A percentile compares a stretch with the other conserved stretches of the same genome.
Conservation (phyloP, 2,329 filamentous ascomycete genomes). For the Aspergillus floridensis region DNA sequence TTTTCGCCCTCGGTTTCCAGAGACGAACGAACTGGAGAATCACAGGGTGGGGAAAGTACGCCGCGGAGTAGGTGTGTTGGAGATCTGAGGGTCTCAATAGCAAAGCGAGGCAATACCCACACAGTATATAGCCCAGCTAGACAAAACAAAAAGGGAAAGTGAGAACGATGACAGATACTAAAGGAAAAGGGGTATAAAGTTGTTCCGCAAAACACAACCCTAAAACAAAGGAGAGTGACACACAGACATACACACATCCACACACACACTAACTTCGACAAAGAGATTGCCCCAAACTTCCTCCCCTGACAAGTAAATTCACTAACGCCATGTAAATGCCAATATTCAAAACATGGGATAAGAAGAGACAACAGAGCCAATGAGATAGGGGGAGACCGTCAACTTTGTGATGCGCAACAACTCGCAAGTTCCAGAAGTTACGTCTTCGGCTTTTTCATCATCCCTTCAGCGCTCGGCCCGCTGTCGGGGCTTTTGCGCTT, state of each 20-base stretch:
- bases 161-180: neutral
- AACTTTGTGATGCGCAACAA: neutral
- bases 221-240: constrained; percentile 10
- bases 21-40: too few species aligned
- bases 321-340: constrained; percentile 22
- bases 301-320: constrained; percentile 10
- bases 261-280: neutral
- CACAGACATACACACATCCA: neutral
- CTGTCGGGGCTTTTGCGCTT: constrained; percentile 46
- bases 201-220: constrained; percentile 8
- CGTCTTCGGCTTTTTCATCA: constrained; percentile 42
- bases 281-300: constrained; percentile 11
- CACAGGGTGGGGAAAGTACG: too few species aligned
- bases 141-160: neutral
- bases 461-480: constrained; percentile 30
- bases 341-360: constrained; percentile 13
- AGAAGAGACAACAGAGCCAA: neutral
- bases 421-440: constrained; percentile 14
- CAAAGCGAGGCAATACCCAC: neutral
- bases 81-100: too few species aligned
- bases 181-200: constrained; percentile 16
- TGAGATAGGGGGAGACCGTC: neutral
- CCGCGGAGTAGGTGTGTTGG: too few species aligned
- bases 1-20: too few species aligned
- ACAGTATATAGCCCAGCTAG: neutral